These are phyloP conservation scores for Stenocarpella maydis DNA, from an alignment of 2,329 filamentous ascomycete species.

Conservation along the genomic window DNA sequence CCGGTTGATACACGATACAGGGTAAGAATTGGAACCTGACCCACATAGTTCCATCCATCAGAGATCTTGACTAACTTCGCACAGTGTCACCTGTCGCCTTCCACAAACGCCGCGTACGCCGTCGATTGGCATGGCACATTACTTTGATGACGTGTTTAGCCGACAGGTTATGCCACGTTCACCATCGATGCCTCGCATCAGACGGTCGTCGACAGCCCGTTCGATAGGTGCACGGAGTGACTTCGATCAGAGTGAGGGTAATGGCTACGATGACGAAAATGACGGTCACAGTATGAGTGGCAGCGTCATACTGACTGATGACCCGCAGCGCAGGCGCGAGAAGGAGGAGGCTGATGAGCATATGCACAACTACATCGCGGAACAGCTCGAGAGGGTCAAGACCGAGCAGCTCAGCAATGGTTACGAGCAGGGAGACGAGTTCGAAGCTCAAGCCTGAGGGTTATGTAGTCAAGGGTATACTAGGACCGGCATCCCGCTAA, in stretches of 20 bases:
- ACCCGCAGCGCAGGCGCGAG: slow-evolving; percentile 60
- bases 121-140: slow-evolving; percentile 83
- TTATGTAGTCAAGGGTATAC: not conserved
- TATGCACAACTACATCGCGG: slow-evolving; percentile 81
- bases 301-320: slow-evolving; percentile 59
- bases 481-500: not conserved
- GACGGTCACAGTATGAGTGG: slow-evolving; percentile 44
- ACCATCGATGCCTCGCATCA: slow-evolving; percentile 62
- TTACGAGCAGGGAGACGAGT: slow-evolving; percentile 54
- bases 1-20: slow-evolving; percentile 97
- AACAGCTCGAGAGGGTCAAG: slow-evolving; percentile 79
- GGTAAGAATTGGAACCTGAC: slow-evolving; percentile 64
- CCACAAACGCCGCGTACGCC: slow-evolving; percentile 94
- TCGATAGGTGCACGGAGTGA: slow-evolving; percentile 88
- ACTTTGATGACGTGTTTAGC: slow-evolving; percentile 91
- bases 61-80: slow-evolving; percentile 49
- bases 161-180: slow-evolving; percentile 54
- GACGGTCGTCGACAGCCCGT: slow-evolving; percentile 81
- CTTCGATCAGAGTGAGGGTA: slow-evolving; percentile 62
- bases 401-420: slow-evolving; percentile 57
- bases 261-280: slow-evolving; percentile 55
- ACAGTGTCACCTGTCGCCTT: slow-evolving; percentile 84
- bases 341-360: slow-evolving; percentile 70
- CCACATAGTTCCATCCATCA: not conserved
- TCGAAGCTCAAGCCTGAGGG: slow-evolving; percentile 50